Evolutionary conservation across 768 basidiomycete species (phyloP), one percentile per base, ranked within the genome.

Genomic region (Pleurotus platypus): DNA sequence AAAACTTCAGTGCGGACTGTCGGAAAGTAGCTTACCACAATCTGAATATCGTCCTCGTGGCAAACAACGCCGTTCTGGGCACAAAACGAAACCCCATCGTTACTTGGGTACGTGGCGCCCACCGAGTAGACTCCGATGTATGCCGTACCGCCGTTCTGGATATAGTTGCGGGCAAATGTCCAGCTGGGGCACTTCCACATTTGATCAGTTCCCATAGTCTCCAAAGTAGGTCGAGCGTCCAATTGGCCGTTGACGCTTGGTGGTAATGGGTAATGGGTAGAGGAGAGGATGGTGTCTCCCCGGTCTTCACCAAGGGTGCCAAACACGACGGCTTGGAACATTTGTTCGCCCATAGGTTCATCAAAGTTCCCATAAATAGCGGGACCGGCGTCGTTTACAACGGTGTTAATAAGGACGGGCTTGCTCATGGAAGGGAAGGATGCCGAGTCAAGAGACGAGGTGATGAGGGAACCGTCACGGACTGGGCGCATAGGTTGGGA

Each of bases 11-110:
- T 16, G 53, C 56, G 45, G 5, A 45, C 42, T 30, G 27, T 43
- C 49, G 5, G 45, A 55, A 16, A 46, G 48, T 22, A 55, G 40
- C 85, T 58, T 71, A 87, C 87, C 58, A 92, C 80, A 66, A 89
- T 85, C 73, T 86, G 72, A 58, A 92, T 92, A 64, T 93, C 91
- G 66, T 92, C 90, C 67, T 91, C 80, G 67, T 91, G 90, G 70
- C 90, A 92, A 39, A 90, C 85, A 30, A 72, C 69, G 37, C 84
- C 85, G 27, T 74, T 37, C 61, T 77, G 67, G 4, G 75, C 77
- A 70, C 90, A 92, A 66, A 78, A 83, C 0, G 81, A 63, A 46
- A 82, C 72, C 1, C 57, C 74, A 40, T 75, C 74, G 70, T 90
- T 92, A 42, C 78, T 79, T 9, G 87, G 84, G 68, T 90, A 89